Percentiles rank a stretch among this genome's conserved stretches.
Evolutionary conservation across 129 eudicot genomes (phyloP).

Genomic region (Chrysanthemum lavandulifolium): DNA sequence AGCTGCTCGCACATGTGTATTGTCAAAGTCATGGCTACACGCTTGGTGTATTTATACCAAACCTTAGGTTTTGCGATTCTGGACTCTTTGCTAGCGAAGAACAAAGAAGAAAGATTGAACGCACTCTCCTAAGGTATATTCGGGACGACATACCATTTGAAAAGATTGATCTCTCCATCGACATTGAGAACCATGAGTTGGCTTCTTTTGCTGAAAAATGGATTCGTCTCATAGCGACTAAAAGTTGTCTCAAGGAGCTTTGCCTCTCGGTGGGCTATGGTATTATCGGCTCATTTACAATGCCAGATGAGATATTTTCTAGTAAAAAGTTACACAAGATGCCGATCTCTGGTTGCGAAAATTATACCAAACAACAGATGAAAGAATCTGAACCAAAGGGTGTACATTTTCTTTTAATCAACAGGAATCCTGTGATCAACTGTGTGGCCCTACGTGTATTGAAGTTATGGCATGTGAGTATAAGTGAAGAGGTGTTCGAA

Average conservation of each 20-base stretch:
- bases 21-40: constrained; percentile 18
- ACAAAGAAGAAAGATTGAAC: background rate
- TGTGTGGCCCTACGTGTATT: too few relatives aligned
- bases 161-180: background rate
- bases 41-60: constrained; percentile 16
- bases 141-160: background rate
- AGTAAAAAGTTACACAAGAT: too few relatives aligned
- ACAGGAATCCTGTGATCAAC: too few relatives aligned
- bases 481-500: too few relatives aligned
- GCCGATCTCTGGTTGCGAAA: too few relatives aligned
- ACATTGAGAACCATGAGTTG: background rate
- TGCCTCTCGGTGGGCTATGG: background rate
- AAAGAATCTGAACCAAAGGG: too few relatives aligned
- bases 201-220: background rate
- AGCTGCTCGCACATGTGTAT: background rate
- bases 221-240: background rate
- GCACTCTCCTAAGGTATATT: background rate
- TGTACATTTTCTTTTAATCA: too few relatives aligned
- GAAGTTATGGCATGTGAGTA: too few relatives aligned
- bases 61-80: background rate
- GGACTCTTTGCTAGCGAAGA: too few relatives aligned
- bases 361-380: too few relatives aligned
- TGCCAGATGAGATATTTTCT: too few relatives aligned
- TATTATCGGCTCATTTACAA: too few relatives aligned
- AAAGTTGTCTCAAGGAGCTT: background rate